These are phyloP conservation scores for Exophiala aquamarina DNA, from an alignment of 2,329 filamentous ascomycete species.

Conservation along the genomic window DNA sequence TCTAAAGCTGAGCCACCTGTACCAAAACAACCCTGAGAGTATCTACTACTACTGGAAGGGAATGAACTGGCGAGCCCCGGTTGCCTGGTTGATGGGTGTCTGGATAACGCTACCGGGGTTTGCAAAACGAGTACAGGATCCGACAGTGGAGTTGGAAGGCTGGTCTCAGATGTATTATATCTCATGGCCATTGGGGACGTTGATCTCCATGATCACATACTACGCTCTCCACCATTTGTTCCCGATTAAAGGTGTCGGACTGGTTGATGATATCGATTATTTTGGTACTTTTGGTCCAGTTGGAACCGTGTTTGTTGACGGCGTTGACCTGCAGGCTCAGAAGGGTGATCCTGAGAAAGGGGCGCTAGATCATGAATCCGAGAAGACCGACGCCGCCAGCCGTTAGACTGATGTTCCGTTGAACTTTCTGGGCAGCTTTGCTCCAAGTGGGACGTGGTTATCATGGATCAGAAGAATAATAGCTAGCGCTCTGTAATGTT, in stretches of 20 bases:
- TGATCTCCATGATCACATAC: conserved; percentile 8
- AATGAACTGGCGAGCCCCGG: conserved; percentile 42
- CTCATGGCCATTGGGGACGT: conserved; percentile 13
- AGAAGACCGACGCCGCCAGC: no score
- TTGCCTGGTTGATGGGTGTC: conserved; percentile 38
- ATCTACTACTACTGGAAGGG: conserved; percentile 42
- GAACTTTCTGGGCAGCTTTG: no score
- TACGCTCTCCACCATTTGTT: conserved; percentile 22
- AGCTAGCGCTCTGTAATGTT: no score
- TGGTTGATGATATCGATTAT: conserved; percentile 35
- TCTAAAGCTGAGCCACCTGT: conserved; percentile 43
- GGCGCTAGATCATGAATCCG: no score
- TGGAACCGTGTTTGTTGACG: no score
- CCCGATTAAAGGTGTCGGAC: conserved; percentile 34
- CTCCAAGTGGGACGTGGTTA: no score
- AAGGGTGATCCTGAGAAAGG: no score
- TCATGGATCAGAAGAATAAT: no score
- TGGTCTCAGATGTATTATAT: conserved; percentile 18
- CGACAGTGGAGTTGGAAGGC: conserved; percentile 2
- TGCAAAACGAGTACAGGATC: conserved; percentile 16
- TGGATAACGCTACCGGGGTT: conserved; percentile 32
- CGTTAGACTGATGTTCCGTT: no score
- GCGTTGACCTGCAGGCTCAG: no score
- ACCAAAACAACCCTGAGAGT: conserved; percentile 33
- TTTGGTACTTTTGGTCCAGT: conserved; percentile 33